Percentiles rank a stretch among this genome's conserved stretches.
Evolutionary conservation across 768 basidiomycete species (phyloP).

Genomic region (Austroboletus festivus): DNA sequence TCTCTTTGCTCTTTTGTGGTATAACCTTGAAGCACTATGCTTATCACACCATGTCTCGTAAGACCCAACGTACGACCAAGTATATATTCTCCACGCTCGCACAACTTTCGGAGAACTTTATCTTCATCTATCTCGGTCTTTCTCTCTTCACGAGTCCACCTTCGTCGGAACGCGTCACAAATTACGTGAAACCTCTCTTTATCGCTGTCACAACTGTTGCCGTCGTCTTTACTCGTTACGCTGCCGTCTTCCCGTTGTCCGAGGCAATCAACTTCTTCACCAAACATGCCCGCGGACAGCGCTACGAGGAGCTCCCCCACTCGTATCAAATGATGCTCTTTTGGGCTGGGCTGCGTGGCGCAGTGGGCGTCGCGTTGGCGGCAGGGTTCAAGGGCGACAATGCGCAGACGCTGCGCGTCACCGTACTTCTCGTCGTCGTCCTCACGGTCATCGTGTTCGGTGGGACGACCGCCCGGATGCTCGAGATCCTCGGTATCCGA

Average conservation of each 20-base stretch:
- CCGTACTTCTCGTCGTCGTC: conserved; percentile 94
- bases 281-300: conserved; percentile 77
- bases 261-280: conserved; percentile 94
- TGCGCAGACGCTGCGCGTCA: conserved; percentile 85
- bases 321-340: conserved; percentile 99
- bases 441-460: conserved; percentile 93
- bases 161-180: conserved; percentile 69
- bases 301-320: conserved; percentile 89
- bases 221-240: conserved; percentile 93
- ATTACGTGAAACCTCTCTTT: conserved; percentile 93
- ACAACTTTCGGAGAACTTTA: conserved; percentile 96
- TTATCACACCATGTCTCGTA: conserved; percentile 98
- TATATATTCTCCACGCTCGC: conserved; percentile 95
- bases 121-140: conserved; percentile 98
- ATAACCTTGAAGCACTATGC: conserved; percentile 99
- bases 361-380: conserved; percentile 96
- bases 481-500: conserved; percentile 93
- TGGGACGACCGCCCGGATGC: conserved; percentile 95
- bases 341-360: conserved; percentile 96
- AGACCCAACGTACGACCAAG: conserved; percentile 91
- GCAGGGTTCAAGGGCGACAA: conserved; percentile 95
- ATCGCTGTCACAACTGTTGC: conserved; percentile 88
- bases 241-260: conserved; percentile 92
- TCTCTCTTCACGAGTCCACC: conserved; percentile 92
- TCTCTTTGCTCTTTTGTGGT: conserved; percentile 96